These are phyloP conservation scores for Apiosordaria backusii DNA, from an alignment of 495 filamentous ascomycete species.

Conservation along the genomic window DNA sequence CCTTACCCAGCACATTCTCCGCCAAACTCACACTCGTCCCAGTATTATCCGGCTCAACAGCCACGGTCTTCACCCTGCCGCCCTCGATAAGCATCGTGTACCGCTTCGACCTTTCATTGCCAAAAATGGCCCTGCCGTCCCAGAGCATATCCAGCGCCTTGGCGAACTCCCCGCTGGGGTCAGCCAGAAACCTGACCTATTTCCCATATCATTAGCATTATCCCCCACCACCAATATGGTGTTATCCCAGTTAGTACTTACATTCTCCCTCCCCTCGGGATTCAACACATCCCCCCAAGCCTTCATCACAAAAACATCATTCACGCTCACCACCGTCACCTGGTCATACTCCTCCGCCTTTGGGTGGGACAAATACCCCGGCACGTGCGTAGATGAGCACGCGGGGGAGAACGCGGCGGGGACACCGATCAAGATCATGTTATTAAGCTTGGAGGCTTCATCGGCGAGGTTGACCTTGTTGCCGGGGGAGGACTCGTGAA, in stretches of 20 bases:
- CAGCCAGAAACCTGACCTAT: conserved; percentile 81
- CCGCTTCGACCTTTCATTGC: conserved; percentile 78
- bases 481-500: conserved; percentile 62
- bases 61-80: conserved; percentile 70
- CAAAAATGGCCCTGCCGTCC: conserved; percentile 80
- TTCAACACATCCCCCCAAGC: conserved; percentile 77
- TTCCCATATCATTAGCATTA: background rate
- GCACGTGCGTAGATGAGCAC: conserved; percentile 77
- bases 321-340: conserved; percentile 86
- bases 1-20: conserved; percentile 61
- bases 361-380: conserved; percentile 74
- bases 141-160: conserved; percentile 80
- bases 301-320: conserved; percentile 96
- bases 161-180: conserved; percentile 80
- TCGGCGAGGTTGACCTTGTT: conserved; percentile 83
- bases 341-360: conserved; percentile 69
- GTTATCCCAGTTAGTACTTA: background rate
- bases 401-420: conserved; percentile 83
- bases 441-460: conserved; percentile 64
- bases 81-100: conserved; percentile 78
- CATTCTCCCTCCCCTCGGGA: conserved; percentile 36
- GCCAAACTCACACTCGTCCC: conserved; percentile 61
- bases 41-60: conserved; percentile 91
- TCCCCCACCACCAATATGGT: background rate
- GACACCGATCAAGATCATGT: conserved; percentile 75